Evolutionary conservation across 192 early-diverging fungal species (phyloP).

Genomic region (Haplosporangium gracile): DNA sequence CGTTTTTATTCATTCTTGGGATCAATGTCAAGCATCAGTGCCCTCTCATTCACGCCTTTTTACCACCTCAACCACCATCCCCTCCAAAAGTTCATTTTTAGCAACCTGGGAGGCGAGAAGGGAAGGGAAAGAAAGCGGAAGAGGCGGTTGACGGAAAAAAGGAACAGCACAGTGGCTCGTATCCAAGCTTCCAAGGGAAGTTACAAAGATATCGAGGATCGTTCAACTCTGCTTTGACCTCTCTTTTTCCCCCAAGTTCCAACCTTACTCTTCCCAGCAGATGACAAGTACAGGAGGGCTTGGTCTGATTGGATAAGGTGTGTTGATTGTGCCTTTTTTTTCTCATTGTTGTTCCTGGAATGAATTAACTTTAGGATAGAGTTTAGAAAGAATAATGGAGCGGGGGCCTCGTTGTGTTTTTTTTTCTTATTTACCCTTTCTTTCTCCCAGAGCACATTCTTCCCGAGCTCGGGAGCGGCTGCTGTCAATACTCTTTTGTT

Average conservation of each 20-base stretch:
- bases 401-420: not conserved
- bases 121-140: not conserved
- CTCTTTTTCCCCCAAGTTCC: not conserved
- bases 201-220: not conserved
- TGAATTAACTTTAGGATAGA: constrained; percentile 7
- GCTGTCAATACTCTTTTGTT: not conserved
- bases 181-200: not conserved
- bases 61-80: not conserved
- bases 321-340: not conserved
- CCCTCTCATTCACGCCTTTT: not conserved
- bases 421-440: not conserved
- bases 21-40: not conserved
- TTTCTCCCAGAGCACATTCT: not conserved
- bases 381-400: not conserved
- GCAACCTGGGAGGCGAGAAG: not conserved
- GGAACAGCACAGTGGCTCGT: not conserved
- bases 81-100: not conserved
- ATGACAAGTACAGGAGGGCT: not conserved
- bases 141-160: not conserved
- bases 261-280: not conserved
- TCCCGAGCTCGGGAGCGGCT: not conserved
- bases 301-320: too few species aligned
- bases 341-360: not conserved
- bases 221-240: not conserved
- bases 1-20: not conserved